Conservation (phyloP, 1,139 yeast species). For the Yamadazyma siamensis region DNA sequence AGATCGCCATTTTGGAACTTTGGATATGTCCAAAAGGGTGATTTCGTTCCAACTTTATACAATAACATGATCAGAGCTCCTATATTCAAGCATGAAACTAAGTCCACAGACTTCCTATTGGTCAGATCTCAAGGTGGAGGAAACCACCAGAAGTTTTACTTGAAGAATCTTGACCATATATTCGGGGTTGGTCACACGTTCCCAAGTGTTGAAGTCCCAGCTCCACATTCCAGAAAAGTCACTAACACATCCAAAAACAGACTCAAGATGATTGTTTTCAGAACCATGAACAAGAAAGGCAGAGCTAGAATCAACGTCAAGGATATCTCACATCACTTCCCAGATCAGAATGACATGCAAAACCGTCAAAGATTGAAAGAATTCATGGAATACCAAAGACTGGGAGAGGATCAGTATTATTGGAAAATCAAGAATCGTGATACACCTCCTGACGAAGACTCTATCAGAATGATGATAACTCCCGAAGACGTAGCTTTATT, state of each 20-base stretch:
- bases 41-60: slow-evolving; percentile 88
- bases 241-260: slow-evolving; percentile 91
- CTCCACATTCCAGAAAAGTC: slow-evolving; percentile 95
- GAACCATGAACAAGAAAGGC: slow-evolving; percentile 77
- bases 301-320: slow-evolving; percentile 77
- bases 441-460: slow-evolving; percentile 72
- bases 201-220: slow-evolving; percentile 94
- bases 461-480: slow-evolving; percentile 76
- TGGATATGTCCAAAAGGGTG: slow-evolving; percentile 95
- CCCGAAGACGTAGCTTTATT: slow-evolving; percentile 90
- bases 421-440: slow-evolving; percentile 83
- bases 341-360: slow-evolving; percentile 97
- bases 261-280: slow-evolving; percentile 86
- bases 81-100: slow-evolving; percentile 78
- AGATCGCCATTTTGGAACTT: slow-evolving; percentile 98
- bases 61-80: slow-evolving; percentile 94
- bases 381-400: slow-evolving; percentile 95
- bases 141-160: slow-evolving; percentile 45
- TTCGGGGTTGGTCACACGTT: slow-evolving; percentile 91
- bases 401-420: slow-evolving; percentile 91
- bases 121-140: slow-evolving; percentile 75
- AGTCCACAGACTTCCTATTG: slow-evolving; percentile 76
- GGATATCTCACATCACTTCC: slow-evolving; percentile 89
- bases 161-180: slow-evolving; percentile 66
- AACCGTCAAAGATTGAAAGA: slow-evolving; percentile 93